A percentile compares a stretch with the other conserved stretches of the same genome.
Evolutionary conservation across 129 eudicot species (phyloP).

Genomic region (Centrapalus pauciflorus): DNA sequence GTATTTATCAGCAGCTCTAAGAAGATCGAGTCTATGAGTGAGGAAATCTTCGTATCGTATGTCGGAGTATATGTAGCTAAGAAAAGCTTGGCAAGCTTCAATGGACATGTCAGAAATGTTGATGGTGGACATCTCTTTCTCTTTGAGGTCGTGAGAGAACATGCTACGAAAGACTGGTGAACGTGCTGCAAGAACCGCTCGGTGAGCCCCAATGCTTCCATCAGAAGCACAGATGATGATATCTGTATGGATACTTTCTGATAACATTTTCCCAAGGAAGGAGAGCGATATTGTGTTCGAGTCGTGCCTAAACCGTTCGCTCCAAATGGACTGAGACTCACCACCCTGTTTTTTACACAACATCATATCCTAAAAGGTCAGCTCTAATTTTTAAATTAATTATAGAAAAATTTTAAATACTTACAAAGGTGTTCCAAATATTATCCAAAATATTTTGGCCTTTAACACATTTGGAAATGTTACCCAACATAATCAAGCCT

Average conservation of each 20-base stretch:
- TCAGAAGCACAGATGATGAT: slow-evolving; percentile 64
- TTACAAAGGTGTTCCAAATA: too few relatives aligned
- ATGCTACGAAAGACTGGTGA: slow-evolving; percentile 93
- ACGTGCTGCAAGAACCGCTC: slow-evolving; percentile 83
- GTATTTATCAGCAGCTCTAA: slow-evolving; percentile 85
- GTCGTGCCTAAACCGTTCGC: slow-evolving; percentile 42
- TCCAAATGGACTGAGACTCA: slow-evolving; percentile 74
- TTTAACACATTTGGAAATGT: too few relatives aligned
- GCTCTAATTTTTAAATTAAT: too few relatives aligned
- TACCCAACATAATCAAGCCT: too few relatives aligned
- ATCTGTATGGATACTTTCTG: slow-evolving; percentile 83
- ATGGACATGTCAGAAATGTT: slow-evolving; percentile 76
- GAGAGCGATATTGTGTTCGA: slow-evolving; percentile 51
- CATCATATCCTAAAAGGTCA: neutral
- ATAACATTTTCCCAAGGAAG: slow-evolving; percentile 67
- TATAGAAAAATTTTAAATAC: too few relatives aligned
- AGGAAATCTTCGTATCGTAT: slow-evolving; percentile 51
- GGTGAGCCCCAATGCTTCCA: slow-evolving; percentile 81
- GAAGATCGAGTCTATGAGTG: slow-evolving; percentile 63
- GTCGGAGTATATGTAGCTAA: slow-evolving; percentile 65
- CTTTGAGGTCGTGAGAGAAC: slow-evolving; percentile 90
- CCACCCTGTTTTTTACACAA: slow-evolving; percentile 45
- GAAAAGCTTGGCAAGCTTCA: slow-evolving; percentile 68
- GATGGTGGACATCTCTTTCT: slow-evolving; percentile 69
- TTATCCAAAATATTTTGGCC: too few relatives aligned